These are phyloP conservation scores for Isabelozyma rhagii DNA, from an alignment of 805 yeast genomes.

Conservation along the genomic window DNA sequence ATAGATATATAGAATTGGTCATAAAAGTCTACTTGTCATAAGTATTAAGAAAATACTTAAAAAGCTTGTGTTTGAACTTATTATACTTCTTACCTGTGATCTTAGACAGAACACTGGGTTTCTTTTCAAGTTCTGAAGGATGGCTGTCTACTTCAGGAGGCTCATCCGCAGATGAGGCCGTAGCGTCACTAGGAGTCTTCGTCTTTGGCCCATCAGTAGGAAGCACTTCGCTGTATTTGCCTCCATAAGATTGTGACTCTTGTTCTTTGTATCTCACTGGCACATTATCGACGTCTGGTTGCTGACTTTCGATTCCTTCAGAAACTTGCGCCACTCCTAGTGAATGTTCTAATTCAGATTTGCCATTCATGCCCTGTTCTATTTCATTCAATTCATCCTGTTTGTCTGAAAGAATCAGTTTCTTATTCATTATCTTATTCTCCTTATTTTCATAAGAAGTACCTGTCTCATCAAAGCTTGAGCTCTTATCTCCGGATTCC, in stretches of 20 bases:
- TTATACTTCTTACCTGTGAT: not conserved
- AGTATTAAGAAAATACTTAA: slow-evolving; percentile 30
- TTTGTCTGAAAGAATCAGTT: not conserved
- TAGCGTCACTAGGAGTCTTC: not conserved
- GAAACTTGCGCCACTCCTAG: too few relatives aligned
- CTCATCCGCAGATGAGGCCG: not conserved
- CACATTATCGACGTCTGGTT: too few relatives aligned
- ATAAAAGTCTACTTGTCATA: slow-evolving; percentile 14
- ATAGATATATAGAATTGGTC: not conserved
- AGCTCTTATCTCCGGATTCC: not conserved
- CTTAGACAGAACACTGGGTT: not conserved
- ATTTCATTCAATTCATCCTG: not conserved
- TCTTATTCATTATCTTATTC: not conserved
- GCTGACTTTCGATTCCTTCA: too few relatives aligned
- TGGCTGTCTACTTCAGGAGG: not conserved
- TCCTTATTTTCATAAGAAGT: not conserved
- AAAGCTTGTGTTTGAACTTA: slow-evolving; percentile 16
- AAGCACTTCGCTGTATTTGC: not conserved
- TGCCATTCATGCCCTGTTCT: not conserved
- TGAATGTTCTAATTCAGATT: too few relatives aligned
- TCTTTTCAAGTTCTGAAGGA: not conserved
- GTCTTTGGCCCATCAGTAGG: not conserved
- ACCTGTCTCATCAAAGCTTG: not conserved
- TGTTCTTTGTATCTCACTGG: not conserved
- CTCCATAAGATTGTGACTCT: not conserved